Base-by-base conservation (phyloP, 441 rosid genomes). In the Gossypium laxum region DNA sequence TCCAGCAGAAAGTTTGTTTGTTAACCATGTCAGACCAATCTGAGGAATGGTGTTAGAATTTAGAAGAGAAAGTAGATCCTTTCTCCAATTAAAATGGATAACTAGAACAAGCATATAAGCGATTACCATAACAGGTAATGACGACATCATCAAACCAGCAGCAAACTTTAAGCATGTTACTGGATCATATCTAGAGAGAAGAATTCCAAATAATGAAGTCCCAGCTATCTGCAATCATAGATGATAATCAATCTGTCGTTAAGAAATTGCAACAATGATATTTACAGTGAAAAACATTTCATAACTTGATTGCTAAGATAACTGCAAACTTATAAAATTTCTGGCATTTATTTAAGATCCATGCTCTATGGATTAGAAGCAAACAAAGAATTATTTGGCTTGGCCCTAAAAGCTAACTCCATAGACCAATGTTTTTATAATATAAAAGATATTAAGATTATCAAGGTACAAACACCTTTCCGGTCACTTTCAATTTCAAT, bases 101-200 rank as follows among this genome's bases (percentile, higher is more conserved):
- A 17, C 10, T 67, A 41, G 14, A 45, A 45, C 63, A 72, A 66
- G 72, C 52, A 70, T 21, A 77, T 62, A 26, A 74, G 72, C 51
- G 32, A 74, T 83, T 91, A 91, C 97, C 89, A 88, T 83, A 50
- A 89, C 79, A 48, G 97, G 96, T 77, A 89, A 76, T 2, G 91
- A 86, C 78, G 82, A 86, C 7, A 88, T 74, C 91, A 87, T 91
- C 76, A 87, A 76, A 72, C 85, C 74, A 74, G 91, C 89, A 62
- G 96, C 94, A 34, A 84, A 82, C 86, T 85, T 87, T 76, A 93
- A 79, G 86, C 96, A 93, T 70, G 92, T 89, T 79, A 91, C 94
- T 12, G 90, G 91, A 48, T 88, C 86, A 75, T 85, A 91, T 70
- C 79, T 88, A 70, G 93, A 85, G 65, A 93, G 87, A 68, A 93